phyloP scores from a whole-genome alignment of 208 protist genomes.

The Zelonia costaricensis region DNA sequence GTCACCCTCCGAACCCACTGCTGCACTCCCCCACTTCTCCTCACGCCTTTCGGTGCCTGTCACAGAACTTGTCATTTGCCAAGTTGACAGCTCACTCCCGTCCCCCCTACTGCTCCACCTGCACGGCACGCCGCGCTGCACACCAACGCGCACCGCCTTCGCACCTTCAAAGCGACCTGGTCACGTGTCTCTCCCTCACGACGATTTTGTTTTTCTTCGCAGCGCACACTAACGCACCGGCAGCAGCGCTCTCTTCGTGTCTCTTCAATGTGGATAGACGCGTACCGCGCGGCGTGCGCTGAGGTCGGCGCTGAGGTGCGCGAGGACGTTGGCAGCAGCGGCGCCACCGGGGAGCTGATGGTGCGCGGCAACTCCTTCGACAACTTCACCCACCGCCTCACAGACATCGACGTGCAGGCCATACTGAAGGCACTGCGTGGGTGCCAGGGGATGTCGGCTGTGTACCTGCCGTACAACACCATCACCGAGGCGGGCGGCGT shows the following conservation, averaged over 20 bases:
- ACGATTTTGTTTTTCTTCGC: too few species aligned
- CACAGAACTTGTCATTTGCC: too few species aligned
- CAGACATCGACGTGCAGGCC: slow-evolving; percentile 57
- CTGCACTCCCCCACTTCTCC: too few species aligned
- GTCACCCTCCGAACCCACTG: too few species aligned
- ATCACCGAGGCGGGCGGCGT: slow-evolving; percentile 45
- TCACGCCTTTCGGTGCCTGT: too few species aligned
- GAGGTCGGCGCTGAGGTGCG: slow-evolving; percentile 39
- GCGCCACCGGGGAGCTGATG: slow-evolving; percentile 26
- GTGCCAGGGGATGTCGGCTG: slow-evolving; percentile 26
- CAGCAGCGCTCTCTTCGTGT: not conserved
- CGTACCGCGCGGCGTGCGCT: slow-evolving; percentile 46
- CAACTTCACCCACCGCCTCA: slow-evolving; percentile 57
- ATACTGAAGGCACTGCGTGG: slow-evolving; percentile 32
- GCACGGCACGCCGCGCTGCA: too few species aligned
- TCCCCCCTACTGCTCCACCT: too few species aligned
- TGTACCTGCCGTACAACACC: slow-evolving; percentile 72
- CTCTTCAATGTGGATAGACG: slow-evolving; percentile 49
- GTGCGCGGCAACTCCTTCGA: slow-evolving; percentile 65
- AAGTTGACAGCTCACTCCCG: too few species aligned
- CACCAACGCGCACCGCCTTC: too few species aligned
- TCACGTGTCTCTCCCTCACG: too few species aligned
- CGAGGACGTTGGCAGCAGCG: slow-evolving; percentile 31
- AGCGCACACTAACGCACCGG: not conserved
- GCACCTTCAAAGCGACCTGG: too few species aligned